Evolutionary conservation across 495 filamentous ascomycete species (phyloP), one percentile per base, ranked within the genome.

Genomic region (Aspergillus hancockii): DNA sequence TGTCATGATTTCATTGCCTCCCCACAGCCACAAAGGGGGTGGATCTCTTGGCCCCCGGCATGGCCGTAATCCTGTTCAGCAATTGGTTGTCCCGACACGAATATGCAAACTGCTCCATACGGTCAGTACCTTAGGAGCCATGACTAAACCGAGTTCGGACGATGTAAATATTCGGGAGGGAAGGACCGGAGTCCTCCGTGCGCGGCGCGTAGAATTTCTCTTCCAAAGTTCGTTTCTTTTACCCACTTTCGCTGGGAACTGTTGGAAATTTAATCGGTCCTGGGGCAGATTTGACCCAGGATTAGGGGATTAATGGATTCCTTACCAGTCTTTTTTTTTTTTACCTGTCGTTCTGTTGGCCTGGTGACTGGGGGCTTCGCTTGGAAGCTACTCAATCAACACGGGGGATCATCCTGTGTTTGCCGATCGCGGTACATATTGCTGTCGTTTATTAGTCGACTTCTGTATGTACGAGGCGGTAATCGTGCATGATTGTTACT

Each of bases 1-100:
- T 23, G 28, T 25, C 25, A 52, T 54, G 38, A 46, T 58, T 52
- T 50, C 58, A 60, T 55, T 32, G 52, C 40, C n/a, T 25, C 34
- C 54, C 46, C 55, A 57, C 28, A 22, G 52, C 41, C 30, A 34
- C 28, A 47, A 41, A 14, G 49, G 49, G 19, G 31, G 28, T 30
- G 49, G 21, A 40, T 18, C 30, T 22, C 14, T 38, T 19, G 6
- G 22, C 16, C 47, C 28, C 34, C 36, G 49, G 56, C 57, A 59
- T 59, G 57, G 53, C 49, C 57, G 40, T 34, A 38, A 52, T 19
- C 31, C 41, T 31, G 23, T 25, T n/a, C 36, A 52, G 49, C 25
- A 19, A 58, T 58, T 58, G 56, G 56, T n/a, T 25, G 21, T 22
- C 14, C 30, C 9, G 21, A 41, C 38, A 16, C 14, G 4, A 16